These are phyloP conservation scores for Aquanectria penicillioides DNA, from an alignment of 2,329 filamentous ascomycete species.

Conservation along the genomic window DNA sequence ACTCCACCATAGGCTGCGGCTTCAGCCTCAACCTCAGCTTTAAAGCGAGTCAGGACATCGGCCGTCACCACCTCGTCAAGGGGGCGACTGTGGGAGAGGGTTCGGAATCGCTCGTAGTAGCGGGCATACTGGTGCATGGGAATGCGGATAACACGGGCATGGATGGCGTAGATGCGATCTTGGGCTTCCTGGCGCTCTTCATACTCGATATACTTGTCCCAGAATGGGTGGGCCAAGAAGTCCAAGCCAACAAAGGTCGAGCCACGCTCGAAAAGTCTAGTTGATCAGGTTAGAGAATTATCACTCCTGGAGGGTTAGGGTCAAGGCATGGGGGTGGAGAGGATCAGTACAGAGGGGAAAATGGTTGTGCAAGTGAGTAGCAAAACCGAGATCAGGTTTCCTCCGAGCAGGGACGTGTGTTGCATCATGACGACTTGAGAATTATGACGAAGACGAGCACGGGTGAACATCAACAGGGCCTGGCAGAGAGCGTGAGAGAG, in stretches of 20 bases:
- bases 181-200: constrained; percentile 89
- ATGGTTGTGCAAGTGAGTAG: constrained; percentile 63
- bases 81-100: constrained; percentile 77
- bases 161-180: constrained; percentile 86
- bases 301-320: constrained; percentile 41
- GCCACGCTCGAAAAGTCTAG: constrained; percentile 91
- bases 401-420: constrained; percentile 47
- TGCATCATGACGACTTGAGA: constrained; percentile 53
- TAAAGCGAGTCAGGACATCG: constrained; percentile 74
- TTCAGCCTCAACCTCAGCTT: constrained; percentile 77
- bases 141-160: constrained; percentile 84
- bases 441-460: constrained; percentile 49
- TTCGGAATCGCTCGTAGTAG: constrained; percentile 92
- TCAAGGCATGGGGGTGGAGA: constrained; percentile 50
- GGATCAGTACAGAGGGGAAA: constrained; percentile 67
- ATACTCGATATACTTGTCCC: constrained; percentile 99
- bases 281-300: constrained; percentile 41
- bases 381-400: constrained; percentile 57
- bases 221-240: constrained; percentile 94
- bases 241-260: constrained; percentile 87
- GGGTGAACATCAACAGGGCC: constrained; percentile 62
- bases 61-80: constrained; percentile 76
- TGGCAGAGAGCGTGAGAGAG: constrained; percentile 74
- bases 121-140: constrained; percentile 96
- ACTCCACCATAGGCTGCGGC: constrained; percentile 60